phyloP scores from a whole-genome alignment of 2,329 filamentous ascomycete species.

The Ascochyta koolunga region DNA sequence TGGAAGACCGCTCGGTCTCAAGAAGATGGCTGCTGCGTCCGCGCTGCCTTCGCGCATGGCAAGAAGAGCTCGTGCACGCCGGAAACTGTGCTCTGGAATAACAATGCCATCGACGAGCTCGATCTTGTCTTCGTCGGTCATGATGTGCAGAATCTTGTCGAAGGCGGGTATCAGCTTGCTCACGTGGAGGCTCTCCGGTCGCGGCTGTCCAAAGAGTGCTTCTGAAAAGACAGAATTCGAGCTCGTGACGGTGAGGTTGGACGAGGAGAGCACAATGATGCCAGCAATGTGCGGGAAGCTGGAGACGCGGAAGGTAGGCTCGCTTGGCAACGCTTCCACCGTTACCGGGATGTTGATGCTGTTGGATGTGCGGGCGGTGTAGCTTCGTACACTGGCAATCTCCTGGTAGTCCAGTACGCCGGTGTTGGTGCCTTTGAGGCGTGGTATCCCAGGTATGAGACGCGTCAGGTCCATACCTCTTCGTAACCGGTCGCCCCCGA shows the following conservation, averaged over 20 bases:
- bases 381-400: slow-evolving; percentile 74
- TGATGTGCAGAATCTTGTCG: slow-evolving; percentile 77
- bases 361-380: slow-evolving; percentile 80
- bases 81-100: slow-evolving; percentile 93
- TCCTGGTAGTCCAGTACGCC: slow-evolving; percentile 80
- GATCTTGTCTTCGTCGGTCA: slow-evolving; percentile 86
- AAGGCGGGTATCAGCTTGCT: slow-evolving; percentile 85
- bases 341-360: slow-evolving; percentile 84
- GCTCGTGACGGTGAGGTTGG: slow-evolving; percentile 79
- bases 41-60: slow-evolving; percentile 81
- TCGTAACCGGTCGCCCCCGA: slow-evolving; percentile 73
- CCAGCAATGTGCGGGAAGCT: slow-evolving; percentile 98
- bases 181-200: slow-evolving; percentile 79
- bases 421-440: slow-evolving; percentile 72
- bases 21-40: slow-evolving; percentile 76
- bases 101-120: slow-evolving; percentile 91
- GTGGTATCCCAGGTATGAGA: slow-evolving; percentile 82
- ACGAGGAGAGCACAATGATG: slow-evolving; percentile 88
- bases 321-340: slow-evolving; percentile 73
- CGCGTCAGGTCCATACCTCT: slow-evolving; percentile 76
- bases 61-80: slow-evolving; percentile 82
- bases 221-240: slow-evolving; percentile 95
- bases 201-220: slow-evolving; percentile 87
- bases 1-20: slow-evolving; percentile 81
- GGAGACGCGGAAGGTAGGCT: slow-evolving; percentile 79